Evolutionary conservation across 768 basidiomycete species (phyloP), one percentile per base, ranked within the genome.

Genomic region (Boletus coccyginus): DNA sequence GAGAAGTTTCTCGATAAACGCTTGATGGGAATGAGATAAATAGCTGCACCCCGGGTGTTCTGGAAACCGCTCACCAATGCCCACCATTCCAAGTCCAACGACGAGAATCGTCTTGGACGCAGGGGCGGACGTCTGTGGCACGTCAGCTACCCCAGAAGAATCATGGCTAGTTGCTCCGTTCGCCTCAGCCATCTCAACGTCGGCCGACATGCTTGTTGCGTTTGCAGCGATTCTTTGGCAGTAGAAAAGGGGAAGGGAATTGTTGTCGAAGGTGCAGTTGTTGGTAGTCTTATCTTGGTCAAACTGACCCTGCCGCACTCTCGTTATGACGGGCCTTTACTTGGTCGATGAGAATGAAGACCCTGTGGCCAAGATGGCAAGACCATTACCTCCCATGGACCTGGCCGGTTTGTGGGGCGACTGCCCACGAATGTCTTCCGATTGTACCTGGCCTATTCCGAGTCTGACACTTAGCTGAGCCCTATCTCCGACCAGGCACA

Each of bases 1-100:
- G 42, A 87, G 74, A 32, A 89, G 72, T 61, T 87, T 88, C 65
- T 88, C 86, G 62, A 88, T 85, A 72, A 88, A 87, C 0, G 85
- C 85, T 56, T 19, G 21, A 36, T 16, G n/a, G 33, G 31, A 45
- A 36, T 7, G 27, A 46, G 5, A 51, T 56, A 46, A 52, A 56
- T 52, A 56, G 14, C 14, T 35, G 24, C 24, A 27, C 31, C 13
- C n/a, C 2, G 17, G 2, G 4, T 13, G 13, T 17, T 32, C 24
- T 7, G 17, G 17, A 29, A 21, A 19, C 16, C 5, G 17, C 55
- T 52, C 55, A 56, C 55, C 55, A 29, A 56, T 56, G 21, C 55
- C 55, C 50, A 56, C 55, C 55, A 56, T 56, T 41, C 55, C 55
- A 17, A 56, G 55, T 11, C 55, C 55, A 27, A 52, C 45, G 24